phyloP scores from a whole-genome alignment of 2,329 filamentous ascomycete genomes.

The Gnomoniopsis sp. region DNA sequence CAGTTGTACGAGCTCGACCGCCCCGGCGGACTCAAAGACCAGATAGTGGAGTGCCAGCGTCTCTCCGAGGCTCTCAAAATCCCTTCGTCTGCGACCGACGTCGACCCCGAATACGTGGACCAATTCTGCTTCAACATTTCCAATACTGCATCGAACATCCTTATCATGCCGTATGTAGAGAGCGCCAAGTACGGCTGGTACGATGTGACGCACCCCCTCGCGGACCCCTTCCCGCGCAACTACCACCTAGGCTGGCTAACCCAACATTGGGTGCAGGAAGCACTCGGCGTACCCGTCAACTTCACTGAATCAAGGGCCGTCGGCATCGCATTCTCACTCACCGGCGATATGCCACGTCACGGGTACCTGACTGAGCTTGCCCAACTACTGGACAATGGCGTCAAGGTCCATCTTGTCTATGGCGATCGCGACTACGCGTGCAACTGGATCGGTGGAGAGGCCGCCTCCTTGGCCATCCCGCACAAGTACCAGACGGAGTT shows the following conservation, averaged over 20 bases:
- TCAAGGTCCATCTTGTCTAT: slow-evolving; percentile 53
- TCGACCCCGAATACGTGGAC: slow-evolving; percentile 11
- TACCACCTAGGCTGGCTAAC: slow-evolving; percentile 56
- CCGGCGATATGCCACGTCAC: slow-evolving; percentile 28
- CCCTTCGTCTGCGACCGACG: slow-evolving; percentile 27
- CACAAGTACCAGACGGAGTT: slow-evolving; percentile 60
- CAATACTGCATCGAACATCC: background rate
- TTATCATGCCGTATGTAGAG: slow-evolving; percentile 3
- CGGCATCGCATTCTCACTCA: slow-evolving; percentile 39
- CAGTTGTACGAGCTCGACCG: slow-evolving; percentile 41
- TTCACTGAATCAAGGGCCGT: slow-evolving; percentile 40
- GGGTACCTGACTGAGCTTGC: slow-evolving; percentile 38
- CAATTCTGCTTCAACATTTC: slow-evolving; percentile 9
- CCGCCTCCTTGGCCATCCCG: slow-evolving; percentile 49
- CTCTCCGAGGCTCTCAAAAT: slow-evolving; percentile 36
- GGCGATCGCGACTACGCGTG: slow-evolving; percentile 55
- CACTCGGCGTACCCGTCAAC: slow-evolving; percentile 57
- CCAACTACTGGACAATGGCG: slow-evolving; percentile 50
- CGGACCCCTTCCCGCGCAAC: slow-evolving; percentile 49
- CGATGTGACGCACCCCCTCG: slow-evolving; percentile 49
- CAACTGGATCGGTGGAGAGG: slow-evolving; percentile 48
- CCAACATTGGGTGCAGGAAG: slow-evolving; percentile 49
- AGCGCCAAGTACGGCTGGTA: slow-evolving; percentile 44
- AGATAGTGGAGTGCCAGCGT: slow-evolving; percentile 44
- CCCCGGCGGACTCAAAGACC: slow-evolving; percentile 47